phyloP scores from a whole-genome alignment of 1,284 basidiomycete species.

The Caloboletus firmus region DNA sequence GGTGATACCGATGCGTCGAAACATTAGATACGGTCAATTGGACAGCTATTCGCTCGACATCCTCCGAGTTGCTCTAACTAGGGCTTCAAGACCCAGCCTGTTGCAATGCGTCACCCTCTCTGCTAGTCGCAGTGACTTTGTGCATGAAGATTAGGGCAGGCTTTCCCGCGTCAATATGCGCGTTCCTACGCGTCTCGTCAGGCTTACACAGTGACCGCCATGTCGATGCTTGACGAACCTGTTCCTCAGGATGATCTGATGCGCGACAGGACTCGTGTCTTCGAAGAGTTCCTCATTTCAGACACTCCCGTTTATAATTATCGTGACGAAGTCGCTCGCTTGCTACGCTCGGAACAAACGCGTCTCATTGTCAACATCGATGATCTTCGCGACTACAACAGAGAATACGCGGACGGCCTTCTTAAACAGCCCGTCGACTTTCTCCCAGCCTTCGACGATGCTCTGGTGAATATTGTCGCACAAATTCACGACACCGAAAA shows the following conservation, averaged over 20 bases:
- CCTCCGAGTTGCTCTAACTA: not conserved
- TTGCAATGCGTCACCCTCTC: too few species aligned
- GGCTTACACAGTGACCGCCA: conserved; percentile 28
- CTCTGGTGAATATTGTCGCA: conserved; percentile 75
- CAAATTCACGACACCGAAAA: conserved; percentile 79
- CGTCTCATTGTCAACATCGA: conserved; percentile 96
- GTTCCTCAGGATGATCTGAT: conserved; percentile 69
- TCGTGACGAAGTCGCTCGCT: conserved; percentile 79
- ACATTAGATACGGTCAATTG: not conserved
- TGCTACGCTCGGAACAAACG: conserved; percentile 84
- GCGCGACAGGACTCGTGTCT: conserved; percentile 73
- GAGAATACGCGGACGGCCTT: conserved; percentile 79
- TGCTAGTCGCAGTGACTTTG: too few species aligned
- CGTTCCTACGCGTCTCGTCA: conserved; percentile 21
- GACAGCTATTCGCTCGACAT: not conserved
- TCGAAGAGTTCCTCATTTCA: conserved; percentile 86
- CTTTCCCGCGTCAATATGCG: conserved; percentile 26
- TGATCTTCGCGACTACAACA: conserved; percentile 92
- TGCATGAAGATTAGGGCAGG: conserved; percentile 34
- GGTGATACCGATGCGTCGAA: not conserved
- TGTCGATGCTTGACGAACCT: conserved; percentile 63
- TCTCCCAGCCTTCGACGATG: conserved; percentile 91
- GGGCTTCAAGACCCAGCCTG: too few species aligned
- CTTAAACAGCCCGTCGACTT: conserved; percentile 88
- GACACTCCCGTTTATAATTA: conserved; percentile 82